Conservation (phyloP, 2,329 filamentous ascomycete species). For the Biscogniauxia sp. region DNA sequence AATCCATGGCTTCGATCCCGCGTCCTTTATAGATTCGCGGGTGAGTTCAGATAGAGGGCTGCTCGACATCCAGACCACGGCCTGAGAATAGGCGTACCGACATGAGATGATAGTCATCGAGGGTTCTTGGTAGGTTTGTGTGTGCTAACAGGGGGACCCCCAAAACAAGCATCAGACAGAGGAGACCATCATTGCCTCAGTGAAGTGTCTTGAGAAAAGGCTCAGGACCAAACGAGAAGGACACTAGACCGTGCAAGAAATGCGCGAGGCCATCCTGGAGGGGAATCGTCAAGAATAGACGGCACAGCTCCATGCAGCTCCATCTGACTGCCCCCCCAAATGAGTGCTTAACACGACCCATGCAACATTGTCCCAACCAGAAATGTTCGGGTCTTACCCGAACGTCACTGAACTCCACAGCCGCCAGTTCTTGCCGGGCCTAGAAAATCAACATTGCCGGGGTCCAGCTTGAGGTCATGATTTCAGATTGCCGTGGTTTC, state of each 20-base stretch:
- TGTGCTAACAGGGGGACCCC: constrained; percentile 37
- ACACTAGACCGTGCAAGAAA: constrained; percentile 22
- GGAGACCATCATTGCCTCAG: constrained; percentile 24
- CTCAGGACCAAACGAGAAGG: constrained; percentile 7
- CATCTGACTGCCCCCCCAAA: not conserved
- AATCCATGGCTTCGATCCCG: constrained; percentile 23
- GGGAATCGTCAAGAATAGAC: constrained; percentile 19
- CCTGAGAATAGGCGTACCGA: constrained; percentile 8
- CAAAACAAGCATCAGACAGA: constrained; percentile 49
- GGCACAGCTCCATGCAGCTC: constrained; percentile 4
- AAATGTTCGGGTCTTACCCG: constrained; percentile 15
- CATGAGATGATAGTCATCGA: constrained; percentile 16
- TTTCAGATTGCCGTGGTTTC: constrained; percentile 27
- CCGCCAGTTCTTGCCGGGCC: constrained; percentile 17
- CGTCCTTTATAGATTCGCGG: constrained; percentile 26
- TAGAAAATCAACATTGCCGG: constrained; percentile 18
- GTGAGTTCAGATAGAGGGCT: constrained; percentile 1
- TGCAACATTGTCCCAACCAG: constrained; percentile 15
- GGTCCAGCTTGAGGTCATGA: constrained; percentile 20
- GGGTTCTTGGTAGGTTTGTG: constrained; percentile 41
- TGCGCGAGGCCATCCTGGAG: constrained; percentile 17
- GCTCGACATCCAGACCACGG: not conserved
- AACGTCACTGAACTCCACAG: constrained; percentile 14
- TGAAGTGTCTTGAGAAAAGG: constrained; percentile 15
- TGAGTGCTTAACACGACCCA: not conserved